A percentile compares a stretch with the other conserved stretches of the same genome.
phyloP scores from a whole-genome alignment of 163 green algal genomes.

The Chloromonas sp. region DNA sequence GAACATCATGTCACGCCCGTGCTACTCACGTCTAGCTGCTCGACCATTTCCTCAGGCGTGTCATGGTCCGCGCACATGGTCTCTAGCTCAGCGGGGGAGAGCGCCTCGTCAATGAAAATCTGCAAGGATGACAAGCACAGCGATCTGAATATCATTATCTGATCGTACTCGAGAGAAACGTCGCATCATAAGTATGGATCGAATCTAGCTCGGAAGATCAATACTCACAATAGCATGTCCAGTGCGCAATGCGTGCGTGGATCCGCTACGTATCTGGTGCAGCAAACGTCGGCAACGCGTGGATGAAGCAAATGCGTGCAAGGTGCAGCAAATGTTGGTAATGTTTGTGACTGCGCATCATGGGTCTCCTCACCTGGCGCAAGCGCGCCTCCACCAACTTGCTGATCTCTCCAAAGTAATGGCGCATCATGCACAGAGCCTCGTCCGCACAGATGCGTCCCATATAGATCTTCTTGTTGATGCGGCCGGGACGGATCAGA shows the following conservation, averaged over 20 bases:
- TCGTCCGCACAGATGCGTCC: slow-evolving; percentile 27
- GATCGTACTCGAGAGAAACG: neutral
- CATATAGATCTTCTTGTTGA: slow-evolving; percentile 59
- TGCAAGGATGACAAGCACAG: neutral
- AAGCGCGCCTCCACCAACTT: neutral
- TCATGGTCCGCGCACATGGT: slow-evolving; percentile 41
- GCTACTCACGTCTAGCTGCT: slow-evolving; percentile 8
- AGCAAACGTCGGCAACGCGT: no score
- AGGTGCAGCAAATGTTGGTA: no score
- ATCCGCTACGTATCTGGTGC: no score
- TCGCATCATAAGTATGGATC: no score
- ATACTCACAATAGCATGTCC: no score
- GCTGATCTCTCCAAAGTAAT: slow-evolving; percentile 37
- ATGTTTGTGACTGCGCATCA: no score
- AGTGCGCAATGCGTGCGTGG: no score
- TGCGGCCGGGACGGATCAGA: slow-evolving; percentile 55
- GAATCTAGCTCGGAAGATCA: no score
- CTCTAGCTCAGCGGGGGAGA: slow-evolving; percentile 50
- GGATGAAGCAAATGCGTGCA: no score
- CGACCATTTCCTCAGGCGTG: slow-evolving; percentile 21
- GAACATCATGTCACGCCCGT: neutral
- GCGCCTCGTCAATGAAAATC: slow-evolving; percentile 24
- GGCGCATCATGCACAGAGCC: slow-evolving; percentile 35
- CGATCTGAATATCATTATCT: neutral
- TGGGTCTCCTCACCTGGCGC: neutral